Base-by-base conservation (phyloP, 768 basidiomycete genomes). In the Lactarius akahatsu region DNA sequence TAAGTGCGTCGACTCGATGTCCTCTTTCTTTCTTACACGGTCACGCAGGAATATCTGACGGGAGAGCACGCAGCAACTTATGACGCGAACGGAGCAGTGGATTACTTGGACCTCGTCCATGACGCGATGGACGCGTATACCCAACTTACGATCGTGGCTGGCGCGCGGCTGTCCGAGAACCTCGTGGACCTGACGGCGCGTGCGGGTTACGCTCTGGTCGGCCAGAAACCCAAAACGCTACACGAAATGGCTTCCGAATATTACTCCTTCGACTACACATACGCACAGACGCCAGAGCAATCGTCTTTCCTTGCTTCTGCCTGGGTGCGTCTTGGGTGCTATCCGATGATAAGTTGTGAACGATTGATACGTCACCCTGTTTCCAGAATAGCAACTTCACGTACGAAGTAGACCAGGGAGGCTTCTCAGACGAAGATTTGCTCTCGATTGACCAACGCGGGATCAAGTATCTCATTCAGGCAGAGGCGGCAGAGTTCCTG, bases 301-400 rank as follows among this genome's bases (percentile, higher is more conserved):
- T 81, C 80, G 0, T 86, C 85, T 1, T 78, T 79, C 75, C 76
- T 87, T 26, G 84, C 86, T 10, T 81, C 84, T 3, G 80, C 85
- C 23, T 83, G 84, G 85, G 86, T 85, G 70, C 59, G 77, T 54
- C 47, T 1, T 4, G 30, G 26, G 4, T 34, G n/a, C 6, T 4
- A 40, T 26, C 34, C n/a, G 2, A 36, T 23, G 16, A 38, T 38
- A 18, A 26, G 36, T 20, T 5, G 18, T 10, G 4, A 30, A 20
- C 11, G 15, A 50, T 38, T 59, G n/a, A 59, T 34, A 34, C 1
- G 23, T 15, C 28, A 4, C 10, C 13, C n/a, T 50, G 23, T 50
- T 50, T 11, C 11, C 6, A 86, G 86, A 83, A 80, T 57, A 85
- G 87, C 70, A 89, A 89, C 71, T 86, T 82, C 67, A 88, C 88